Percentiles rank a stretch among this genome's conserved stretches.
These are phyloP conservation scores for Fusarium sp. DNA, from an alignment of 2,329 filamentous ascomycete species.

Conservation along the genomic window DNA sequence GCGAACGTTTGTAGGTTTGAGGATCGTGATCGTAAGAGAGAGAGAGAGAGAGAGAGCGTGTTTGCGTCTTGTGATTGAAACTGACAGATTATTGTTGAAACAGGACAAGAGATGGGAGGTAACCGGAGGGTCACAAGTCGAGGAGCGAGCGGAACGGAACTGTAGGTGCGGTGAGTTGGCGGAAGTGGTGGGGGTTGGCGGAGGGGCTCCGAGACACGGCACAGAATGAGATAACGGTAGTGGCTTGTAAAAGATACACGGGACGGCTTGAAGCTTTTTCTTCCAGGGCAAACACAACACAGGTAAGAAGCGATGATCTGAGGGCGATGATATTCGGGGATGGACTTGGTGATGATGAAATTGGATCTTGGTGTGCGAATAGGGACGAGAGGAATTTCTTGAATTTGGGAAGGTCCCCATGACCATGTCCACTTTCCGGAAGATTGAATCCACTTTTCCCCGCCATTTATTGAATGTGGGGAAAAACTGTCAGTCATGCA, in stretches of 20 bases:
- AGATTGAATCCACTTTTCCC: constrained; percentile 32
- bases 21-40: background rate
- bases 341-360: constrained; percentile 8
- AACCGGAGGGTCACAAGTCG: constrained; percentile 29
- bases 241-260: background rate
- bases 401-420: constrained; percentile 20
- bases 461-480: constrained; percentile 31
- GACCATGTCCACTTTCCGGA: constrained; percentile 13
- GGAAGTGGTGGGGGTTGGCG: constrained; percentile 28
- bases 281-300: background rate
- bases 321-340: background rate
- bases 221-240: background rate
- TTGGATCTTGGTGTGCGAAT: constrained; percentile 3
- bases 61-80: background rate
- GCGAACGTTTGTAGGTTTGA: background rate
- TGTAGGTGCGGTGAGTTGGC: constrained; percentile 21
- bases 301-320: background rate
- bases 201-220: constrained; percentile 25
- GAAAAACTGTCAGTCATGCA: constrained; percentile 15
- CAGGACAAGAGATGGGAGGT: constrained; percentile 9
- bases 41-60: background rate
- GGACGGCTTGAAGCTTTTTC: background rate
- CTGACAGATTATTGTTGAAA: constrained; percentile 10
- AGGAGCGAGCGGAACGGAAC: background rate
- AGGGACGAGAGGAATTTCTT: constrained; percentile 25